A percentile compares a stretch with the other conserved stretches of the same genome.
Evolutionary conservation across 306 rosid genomes (phyloP).

Genomic region (Trichosanthes cucumerina): DNA sequence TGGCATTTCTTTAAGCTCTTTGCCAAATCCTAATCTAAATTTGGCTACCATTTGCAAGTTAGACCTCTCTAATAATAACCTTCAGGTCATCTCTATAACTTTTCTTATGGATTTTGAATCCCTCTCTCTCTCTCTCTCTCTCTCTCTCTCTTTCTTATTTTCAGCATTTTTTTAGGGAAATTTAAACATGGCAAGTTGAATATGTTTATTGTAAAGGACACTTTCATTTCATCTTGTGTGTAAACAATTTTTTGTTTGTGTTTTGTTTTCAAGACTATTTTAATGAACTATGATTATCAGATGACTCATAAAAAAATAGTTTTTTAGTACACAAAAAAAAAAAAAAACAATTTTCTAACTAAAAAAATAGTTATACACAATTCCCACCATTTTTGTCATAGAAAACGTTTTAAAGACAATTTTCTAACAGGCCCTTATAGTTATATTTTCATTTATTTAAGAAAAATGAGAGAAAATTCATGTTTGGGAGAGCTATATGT

Average conservation of each 20-base stretch:
- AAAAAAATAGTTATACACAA: neutral
- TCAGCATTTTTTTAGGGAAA: neutral
- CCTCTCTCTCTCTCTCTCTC: no score
- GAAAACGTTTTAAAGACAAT: neutral
- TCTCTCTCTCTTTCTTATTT: neutral
- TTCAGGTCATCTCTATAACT: constrained; percentile 41
- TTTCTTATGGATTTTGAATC: no score
- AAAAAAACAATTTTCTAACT: no score
- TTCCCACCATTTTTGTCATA: neutral
- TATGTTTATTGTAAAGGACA: neutral
- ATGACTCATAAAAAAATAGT: neutral
- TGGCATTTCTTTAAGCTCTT: constrained; percentile 58
- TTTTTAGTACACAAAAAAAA: no score
- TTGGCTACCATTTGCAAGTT: constrained; percentile 56
- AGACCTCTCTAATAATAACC: constrained; percentile 87
- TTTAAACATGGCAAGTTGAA: neutral
- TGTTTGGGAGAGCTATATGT: neutral
- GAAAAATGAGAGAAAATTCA: neutral
- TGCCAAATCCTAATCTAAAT: constrained; percentile 62
- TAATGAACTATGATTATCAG: neutral
- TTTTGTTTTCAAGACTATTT: neutral
- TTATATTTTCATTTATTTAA: neutral
- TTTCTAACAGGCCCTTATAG: neutral
- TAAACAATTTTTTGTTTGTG: neutral
- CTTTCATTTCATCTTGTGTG: neutral